A percentile compares a stretch with the other conserved stretches of the same genome.
Evolutionary conservation across 1,284 basidiomycete species (phyloP).

Genomic region (Vanrija sp.): DNA sequence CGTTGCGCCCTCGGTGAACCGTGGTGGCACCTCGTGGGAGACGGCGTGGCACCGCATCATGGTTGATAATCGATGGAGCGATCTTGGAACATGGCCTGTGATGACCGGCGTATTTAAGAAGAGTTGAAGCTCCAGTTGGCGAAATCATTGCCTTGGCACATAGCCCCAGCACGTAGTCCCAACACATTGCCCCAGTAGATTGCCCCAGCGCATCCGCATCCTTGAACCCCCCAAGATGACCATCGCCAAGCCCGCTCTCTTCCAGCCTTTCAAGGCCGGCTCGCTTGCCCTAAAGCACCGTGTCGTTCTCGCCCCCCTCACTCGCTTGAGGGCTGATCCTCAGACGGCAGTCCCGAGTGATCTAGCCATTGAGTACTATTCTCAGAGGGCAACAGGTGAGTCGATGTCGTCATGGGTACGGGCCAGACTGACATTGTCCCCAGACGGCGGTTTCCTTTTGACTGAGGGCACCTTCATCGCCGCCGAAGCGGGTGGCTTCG

Average conservation of each 20-base stretch:
- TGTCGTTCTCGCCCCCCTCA: slow-evolving; percentile 46
- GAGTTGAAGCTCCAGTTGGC: too few species aligned
- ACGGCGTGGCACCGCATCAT: too few species aligned
- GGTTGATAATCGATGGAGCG: too few species aligned
- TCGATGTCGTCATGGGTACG: too few species aligned
- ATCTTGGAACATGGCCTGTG: too few species aligned
- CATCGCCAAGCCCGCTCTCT: slow-evolving; percentile 11
- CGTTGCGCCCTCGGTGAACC: too few species aligned
- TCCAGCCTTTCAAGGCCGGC: slow-evolving; percentile 30
- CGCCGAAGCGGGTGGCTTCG: slow-evolving; percentile 22
- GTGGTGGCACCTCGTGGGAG: too few species aligned
- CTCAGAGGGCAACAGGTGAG: slow-evolving; percentile 38
- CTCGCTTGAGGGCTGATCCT: slow-evolving; percentile 31
- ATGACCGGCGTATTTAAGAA: too few species aligned
- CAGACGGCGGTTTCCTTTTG: slow-evolving; percentile 40
- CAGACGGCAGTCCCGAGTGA: slow-evolving; percentile 25
- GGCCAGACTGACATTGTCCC: background rate
- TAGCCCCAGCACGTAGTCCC: too few species aligned
- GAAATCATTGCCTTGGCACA: too few species aligned
- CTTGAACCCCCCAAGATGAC: background rate
- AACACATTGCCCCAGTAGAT: too few species aligned
- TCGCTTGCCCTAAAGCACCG: slow-evolving; percentile 35
- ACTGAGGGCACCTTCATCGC: slow-evolving; percentile 38
- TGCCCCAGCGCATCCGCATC: too few species aligned
- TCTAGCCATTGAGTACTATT: slow-evolving; percentile 43